Percentiles rank a stretch among this genome's conserved stretches.
Conservation (phyloP, 2,329 filamentous ascomycete genomes). For the Fusarium penzigii region DNA sequence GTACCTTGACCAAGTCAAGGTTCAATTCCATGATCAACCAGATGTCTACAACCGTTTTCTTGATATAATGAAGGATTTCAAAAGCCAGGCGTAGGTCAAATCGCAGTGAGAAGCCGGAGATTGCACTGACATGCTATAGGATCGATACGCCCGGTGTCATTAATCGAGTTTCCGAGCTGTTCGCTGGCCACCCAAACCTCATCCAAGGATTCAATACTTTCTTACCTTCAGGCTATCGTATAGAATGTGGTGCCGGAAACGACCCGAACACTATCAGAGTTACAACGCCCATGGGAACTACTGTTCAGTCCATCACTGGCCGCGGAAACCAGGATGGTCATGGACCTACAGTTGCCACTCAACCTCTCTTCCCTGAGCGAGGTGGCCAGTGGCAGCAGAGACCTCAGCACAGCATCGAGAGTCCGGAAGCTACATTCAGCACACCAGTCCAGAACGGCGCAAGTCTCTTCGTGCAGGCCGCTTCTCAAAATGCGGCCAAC, state of each 20-base stretch:
- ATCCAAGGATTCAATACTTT: conserved; percentile 99
- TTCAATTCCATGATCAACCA: conserved; percentile 94
- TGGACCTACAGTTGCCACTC: conserved; percentile 38
- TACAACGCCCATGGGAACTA: conserved; percentile 97
- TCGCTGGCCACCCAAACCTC: conserved; percentile 90
- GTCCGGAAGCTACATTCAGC: conserved; percentile 63
- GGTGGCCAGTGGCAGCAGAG: conserved; percentile 59
- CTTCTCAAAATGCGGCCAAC: conserved; percentile 36
- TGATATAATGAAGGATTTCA: conserved; percentile 99
- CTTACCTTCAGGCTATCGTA: conserved; percentile 90
- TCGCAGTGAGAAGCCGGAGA: not conserved
- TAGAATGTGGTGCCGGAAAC: conserved; percentile 91
- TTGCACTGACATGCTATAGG: conserved; percentile 43
- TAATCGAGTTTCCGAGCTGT: conserved; percentile 91
- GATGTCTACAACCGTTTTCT: conserved; percentile 97
- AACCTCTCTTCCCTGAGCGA: conserved; percentile 50
- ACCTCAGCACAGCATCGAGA: conserved; percentile 60
- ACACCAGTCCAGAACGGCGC: conserved; percentile 54
- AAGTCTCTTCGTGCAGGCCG: conserved; percentile 47
- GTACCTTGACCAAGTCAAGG: conserved; percentile 97
- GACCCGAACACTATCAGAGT: conserved; percentile 96
- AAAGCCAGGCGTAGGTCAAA: conserved; percentile 83
- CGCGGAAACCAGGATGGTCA: conserved; percentile 48
- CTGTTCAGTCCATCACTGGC: conserved; percentile 79
- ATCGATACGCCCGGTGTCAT: conserved; percentile 98